Percentiles rank a stretch among this genome's conserved stretches.
Evolutionary conservation across 129 eudicot species (phyloP).

Genomic region (Deinandra increscens): DNA sequence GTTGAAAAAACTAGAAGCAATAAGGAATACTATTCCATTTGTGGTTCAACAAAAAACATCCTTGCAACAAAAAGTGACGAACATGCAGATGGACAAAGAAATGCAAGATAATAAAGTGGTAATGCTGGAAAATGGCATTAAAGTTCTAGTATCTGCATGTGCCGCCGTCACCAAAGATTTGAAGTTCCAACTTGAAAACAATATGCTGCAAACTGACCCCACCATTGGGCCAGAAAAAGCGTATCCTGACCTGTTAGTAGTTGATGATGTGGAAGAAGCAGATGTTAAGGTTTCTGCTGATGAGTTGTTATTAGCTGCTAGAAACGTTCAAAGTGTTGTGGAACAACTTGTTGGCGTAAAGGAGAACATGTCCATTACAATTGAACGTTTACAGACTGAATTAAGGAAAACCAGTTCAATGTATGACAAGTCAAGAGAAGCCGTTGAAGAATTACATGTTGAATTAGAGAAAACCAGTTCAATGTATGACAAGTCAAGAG

Average conservation of each 20-base stretch:
- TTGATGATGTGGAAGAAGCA: constrained; percentile 19
- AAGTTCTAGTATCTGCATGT: constrained; percentile 51
- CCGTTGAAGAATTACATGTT: too few species aligned
- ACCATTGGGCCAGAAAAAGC: constrained; percentile 23
- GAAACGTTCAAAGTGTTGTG: constrained; percentile 38
- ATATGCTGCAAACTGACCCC: constrained; percentile 29
- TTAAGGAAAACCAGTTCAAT: too few species aligned
- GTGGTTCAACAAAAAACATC: constrained; percentile 36
- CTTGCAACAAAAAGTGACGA: constrained; percentile 43
- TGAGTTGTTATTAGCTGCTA: constrained; percentile 49
- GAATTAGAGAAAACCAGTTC: constrained; percentile 40
- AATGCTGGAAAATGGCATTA: constrained; percentile 43
- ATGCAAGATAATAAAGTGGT: constrained; percentile 32
- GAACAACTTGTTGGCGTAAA: constrained; percentile 37
- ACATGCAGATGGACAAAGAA: constrained; percentile 44
- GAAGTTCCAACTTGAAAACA: constrained; percentile 29
- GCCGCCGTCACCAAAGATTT: constrained; percentile 46
- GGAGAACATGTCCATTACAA: constrained; percentile 34
- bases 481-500: constrained; percentile 38
- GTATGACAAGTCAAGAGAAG: too few species aligned
- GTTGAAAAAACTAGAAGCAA: constrained; percentile 39
- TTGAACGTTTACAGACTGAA: constrained; percentile 38
- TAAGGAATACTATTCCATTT: constrained; percentile 37
- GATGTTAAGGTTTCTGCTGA: constrained; percentile 38
- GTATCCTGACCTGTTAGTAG: constrained; percentile 14